These are phyloP conservation scores for Tulasnella sp. DNA, from an alignment of 768 basidiomycete genomes.

Conservation along the genomic window DNA sequence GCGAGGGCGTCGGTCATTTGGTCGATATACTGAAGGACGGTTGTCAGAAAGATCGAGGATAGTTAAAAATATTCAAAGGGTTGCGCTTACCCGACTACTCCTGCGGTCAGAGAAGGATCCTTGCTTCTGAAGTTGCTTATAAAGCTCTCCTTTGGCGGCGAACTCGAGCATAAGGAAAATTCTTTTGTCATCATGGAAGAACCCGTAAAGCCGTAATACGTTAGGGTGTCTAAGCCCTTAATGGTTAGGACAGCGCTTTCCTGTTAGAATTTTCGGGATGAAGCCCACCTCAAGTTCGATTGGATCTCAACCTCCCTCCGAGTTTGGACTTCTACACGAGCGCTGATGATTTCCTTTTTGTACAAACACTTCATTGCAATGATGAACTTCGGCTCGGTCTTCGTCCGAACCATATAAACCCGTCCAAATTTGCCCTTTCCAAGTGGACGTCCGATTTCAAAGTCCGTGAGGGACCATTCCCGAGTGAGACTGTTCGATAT, in stretches of 20 bases:
- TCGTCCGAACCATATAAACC: constrained; percentile 98
- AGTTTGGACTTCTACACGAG: constrained; percentile 47
- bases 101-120: constrained; percentile 39
- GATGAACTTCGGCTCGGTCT: constrained; percentile 80
- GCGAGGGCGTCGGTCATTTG: constrained; percentile 48
- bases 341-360: constrained; percentile 44
- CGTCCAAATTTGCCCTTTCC: constrained; percentile 98
- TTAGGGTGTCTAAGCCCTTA: constrained; percentile 40
- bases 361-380: constrained; percentile 60
- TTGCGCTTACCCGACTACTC: constrained; percentile 36
- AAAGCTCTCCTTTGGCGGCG: constrained; percentile 41
- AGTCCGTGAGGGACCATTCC: constrained; percentile 79
- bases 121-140: constrained; percentile 39
- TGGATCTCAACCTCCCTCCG: constrained; percentile 49
- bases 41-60: neutral
- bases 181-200: constrained; percentile 42
- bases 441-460: constrained; percentile 91
- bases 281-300: constrained; percentile 39
- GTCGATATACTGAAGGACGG: constrained; percentile 40
- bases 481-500: constrained; percentile 62
- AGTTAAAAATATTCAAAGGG: neutral
- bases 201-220: constrained; percentile 42
- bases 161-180: constrained; percentile 43
- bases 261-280: neutral
- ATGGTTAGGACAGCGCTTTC: neutral